These are phyloP conservation scores for Radiomyces spectabilis DNA, from an alignment of 192 early-diverging fungal species.

Conservation along the genomic window DNA sequence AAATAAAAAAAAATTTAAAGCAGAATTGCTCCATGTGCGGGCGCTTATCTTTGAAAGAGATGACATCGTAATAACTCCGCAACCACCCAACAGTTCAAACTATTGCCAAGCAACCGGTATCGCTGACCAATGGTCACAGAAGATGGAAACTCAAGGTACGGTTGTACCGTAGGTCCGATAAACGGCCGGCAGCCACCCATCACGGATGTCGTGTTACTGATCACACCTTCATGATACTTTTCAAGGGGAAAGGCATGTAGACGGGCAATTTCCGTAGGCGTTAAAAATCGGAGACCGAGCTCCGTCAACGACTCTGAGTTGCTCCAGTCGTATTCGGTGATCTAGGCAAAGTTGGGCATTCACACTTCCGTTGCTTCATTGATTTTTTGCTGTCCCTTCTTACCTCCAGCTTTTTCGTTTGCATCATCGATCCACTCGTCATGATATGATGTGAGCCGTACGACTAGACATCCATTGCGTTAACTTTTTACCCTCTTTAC, in stretches of 20 bases:
- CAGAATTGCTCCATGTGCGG: too few species aligned
- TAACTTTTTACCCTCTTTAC: too few species aligned
- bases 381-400: background rate
- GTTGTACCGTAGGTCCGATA: background rate
- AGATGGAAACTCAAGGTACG: slow-evolving; percentile 59
- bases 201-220: too few species aligned
- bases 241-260: slow-evolving; percentile 74
- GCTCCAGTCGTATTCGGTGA: slow-evolving; percentile 51
- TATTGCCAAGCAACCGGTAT: slow-evolving; percentile 82
- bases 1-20: too few species aligned
- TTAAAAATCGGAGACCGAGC: slow-evolving; percentile 75
- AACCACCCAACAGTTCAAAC: slow-evolving; percentile 78
- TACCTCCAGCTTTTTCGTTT: slow-evolving; percentile 66
- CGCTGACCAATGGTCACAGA: slow-evolving; percentile 54
- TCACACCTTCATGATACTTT: too few species aligned
- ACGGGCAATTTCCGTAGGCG: slow-evolving; percentile 70
- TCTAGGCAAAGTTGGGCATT: slow-evolving; percentile 4
- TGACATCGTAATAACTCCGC: slow-evolving; percentile 65
- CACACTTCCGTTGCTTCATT: background rate
- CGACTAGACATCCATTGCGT: too few species aligned
- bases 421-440: slow-evolving; percentile 70
- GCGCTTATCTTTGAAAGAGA: slow-evolving; percentile 47
- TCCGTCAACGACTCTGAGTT: slow-evolving; percentile 56
- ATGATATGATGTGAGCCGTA: slow-evolving; percentile 78
- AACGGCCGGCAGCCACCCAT: too few species aligned